phyloP scores from a whole-genome alignment of 805 yeast genomes.

The Yarrowia sp. region DNA sequence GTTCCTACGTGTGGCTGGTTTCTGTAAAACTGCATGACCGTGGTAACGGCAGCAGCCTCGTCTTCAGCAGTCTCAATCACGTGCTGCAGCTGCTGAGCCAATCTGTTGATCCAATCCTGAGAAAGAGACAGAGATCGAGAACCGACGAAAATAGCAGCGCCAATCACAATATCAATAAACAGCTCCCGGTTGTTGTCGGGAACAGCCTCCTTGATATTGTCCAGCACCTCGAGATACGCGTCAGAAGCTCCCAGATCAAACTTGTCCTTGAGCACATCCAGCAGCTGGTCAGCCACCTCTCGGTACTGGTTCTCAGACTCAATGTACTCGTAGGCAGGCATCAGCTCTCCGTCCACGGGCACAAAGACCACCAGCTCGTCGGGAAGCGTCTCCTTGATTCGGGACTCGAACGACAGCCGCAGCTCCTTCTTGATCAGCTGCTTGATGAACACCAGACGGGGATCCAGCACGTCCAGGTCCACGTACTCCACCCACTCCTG shows the following conservation, averaged over 20 bases:
- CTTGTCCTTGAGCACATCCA: slow-evolving; percentile 49
- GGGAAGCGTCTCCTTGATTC: slow-evolving; percentile 76
- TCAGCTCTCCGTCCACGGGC: slow-evolving; percentile 48
- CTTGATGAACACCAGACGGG: slow-evolving; percentile 72
- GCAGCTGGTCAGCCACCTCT: slow-evolving; percentile 51
- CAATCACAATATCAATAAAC: slow-evolving; percentile 67
- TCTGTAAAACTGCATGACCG: slow-evolving; percentile 70
- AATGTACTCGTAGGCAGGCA: slow-evolving; percentile 53
- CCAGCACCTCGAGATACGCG: slow-evolving; percentile 40
- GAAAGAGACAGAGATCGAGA: slow-evolving; percentile 85
- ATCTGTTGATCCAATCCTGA: slow-evolving; percentile 59
- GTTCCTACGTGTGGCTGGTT: slow-evolving; percentile 69
- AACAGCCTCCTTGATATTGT: slow-evolving; percentile 28
- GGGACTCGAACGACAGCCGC: slow-evolving; percentile 75
- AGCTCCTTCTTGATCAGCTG: slow-evolving; percentile 85
- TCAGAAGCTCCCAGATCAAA: slow-evolving; percentile 46
- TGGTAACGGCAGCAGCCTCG: slow-evolving; percentile 57
- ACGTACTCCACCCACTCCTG: slow-evolving; percentile 76
- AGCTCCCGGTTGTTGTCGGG: slow-evolving; percentile 54
- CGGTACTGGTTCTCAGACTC: slow-evolving; percentile 52
- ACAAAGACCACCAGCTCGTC: slow-evolving; percentile 60
- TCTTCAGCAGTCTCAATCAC: slow-evolving; percentile 46
- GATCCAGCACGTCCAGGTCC: slow-evolving; percentile 62
- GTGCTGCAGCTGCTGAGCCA: slow-evolving; percentile 51
- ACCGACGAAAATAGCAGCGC: slow-evolving; percentile 80